A percentile compares a stretch with the other conserved stretches of the same genome.
Conservation (phyloP, 441 rosid genomes). For the Mallotus japonicus region DNA sequence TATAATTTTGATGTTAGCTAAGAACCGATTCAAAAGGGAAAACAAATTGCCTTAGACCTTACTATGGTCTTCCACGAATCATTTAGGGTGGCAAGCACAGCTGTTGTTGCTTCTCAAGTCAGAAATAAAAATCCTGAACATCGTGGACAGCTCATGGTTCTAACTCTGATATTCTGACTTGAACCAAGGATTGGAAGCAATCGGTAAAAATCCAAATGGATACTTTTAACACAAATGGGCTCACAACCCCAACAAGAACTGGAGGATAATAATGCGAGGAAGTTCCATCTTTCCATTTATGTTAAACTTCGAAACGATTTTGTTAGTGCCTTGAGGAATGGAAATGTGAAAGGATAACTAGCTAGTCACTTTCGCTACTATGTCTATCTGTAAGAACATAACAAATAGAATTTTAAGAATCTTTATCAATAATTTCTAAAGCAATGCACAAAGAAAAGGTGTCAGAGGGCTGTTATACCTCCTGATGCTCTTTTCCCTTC, state of each 20-base stretch:
- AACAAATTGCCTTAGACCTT: constrained; percentile 28
- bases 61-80: constrained; percentile 15
- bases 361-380: constrained; percentile 90
- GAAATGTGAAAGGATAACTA: constrained; percentile 11
- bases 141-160: constrained; percentile 18
- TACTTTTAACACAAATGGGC: constrained; percentile 25
- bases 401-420: constrained; percentile 2
- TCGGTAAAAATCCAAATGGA: constrained; percentile 24
- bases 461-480: constrained; percentile 41
- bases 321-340: constrained; percentile 35
- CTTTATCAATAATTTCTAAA: constrained; percentile 1
- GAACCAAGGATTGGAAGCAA: constrained; percentile 19
- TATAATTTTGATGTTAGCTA: constrained; percentile 35
- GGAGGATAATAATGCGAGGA: constrained; percentile 16
- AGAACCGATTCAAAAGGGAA: constrained; percentile 26
- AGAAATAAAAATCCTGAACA: constrained; percentile 26
- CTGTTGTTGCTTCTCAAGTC: constrained; percentile 25
- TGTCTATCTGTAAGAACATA: constrained; percentile 53
- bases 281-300: constrained; percentile 28
- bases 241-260: constrained; percentile 23
- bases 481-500: constrained; percentile 87
- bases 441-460: not conserved
- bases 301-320: constrained; percentile 36
- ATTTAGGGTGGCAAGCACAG: constrained; percentile 23
- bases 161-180: constrained; percentile 32